Percentiles rank a stretch among this genome's conserved stretches.
phyloP scores from a whole-genome alignment of 2,329 filamentous ascomycete species.

The Fusarium fracticaudum region DNA sequence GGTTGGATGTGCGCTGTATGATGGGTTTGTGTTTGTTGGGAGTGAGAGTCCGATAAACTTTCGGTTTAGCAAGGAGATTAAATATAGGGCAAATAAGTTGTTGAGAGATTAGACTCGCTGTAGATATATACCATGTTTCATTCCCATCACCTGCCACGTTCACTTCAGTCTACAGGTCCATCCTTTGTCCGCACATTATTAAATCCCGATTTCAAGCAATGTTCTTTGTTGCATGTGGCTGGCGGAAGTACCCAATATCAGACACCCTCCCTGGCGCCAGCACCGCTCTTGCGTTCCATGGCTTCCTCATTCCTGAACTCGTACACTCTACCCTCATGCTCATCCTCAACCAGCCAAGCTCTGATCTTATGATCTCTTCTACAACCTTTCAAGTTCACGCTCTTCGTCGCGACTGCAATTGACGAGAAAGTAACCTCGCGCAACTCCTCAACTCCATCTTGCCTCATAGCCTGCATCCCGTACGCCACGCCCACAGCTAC shows the following conservation, averaged over 20 bases:
- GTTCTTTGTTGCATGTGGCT: too few relatives aligned
- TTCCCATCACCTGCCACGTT: not conserved
- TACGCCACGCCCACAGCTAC: slow-evolving; percentile 10
- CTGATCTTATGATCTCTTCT: not conserved
- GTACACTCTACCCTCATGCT: not conserved
- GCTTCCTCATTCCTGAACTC: not conserved
- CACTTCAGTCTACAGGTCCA: too few relatives aligned
- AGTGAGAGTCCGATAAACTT: slow-evolving; percentile 27
- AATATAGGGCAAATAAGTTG: not conserved
- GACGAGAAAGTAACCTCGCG: slow-evolving; percentile 26
- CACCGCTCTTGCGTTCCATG: not conserved
- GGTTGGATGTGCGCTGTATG: slow-evolving; percentile 16
- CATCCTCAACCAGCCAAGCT: not conserved
- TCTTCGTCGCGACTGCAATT: not conserved
- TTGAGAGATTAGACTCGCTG: not conserved
- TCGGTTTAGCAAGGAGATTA: not conserved
- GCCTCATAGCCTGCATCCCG: slow-evolving; percentile 20
- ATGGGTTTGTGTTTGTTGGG: slow-evolving; percentile 28
- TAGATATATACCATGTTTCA: not conserved
- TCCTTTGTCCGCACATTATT: not conserved
- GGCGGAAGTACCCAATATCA: not conserved
- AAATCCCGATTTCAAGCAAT: too few relatives aligned
- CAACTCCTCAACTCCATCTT: slow-evolving; percentile 19
- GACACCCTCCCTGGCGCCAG: not conserved
- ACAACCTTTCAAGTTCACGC: accelerated